phyloP scores from a whole-genome alignment of 2,329 filamentous ascomycete genomes.

The Alternaria solani region DNA sequence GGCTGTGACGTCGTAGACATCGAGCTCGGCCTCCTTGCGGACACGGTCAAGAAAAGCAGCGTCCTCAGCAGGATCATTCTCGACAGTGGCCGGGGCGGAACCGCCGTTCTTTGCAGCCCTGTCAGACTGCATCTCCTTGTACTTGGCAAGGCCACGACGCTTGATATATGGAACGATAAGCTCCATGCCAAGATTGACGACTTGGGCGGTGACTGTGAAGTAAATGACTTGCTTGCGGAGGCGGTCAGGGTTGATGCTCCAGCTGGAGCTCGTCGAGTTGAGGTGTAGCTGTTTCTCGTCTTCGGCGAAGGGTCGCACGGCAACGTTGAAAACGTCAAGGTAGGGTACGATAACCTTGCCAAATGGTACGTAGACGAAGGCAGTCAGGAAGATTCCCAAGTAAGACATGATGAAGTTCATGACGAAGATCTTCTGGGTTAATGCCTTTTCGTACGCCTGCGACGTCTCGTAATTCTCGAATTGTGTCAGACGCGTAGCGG shows the following conservation, averaged over 20 bases:
- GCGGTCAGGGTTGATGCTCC: conserved; percentile 82
- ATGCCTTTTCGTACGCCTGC: conserved; percentile 80
- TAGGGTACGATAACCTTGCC: conserved; percentile 84
- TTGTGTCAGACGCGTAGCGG: conserved; percentile 79
- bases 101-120: conserved; percentile 65
- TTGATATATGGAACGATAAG: conserved; percentile 86
- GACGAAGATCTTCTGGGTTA: conserved; percentile 93
- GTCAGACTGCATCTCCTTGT: conserved; percentile 74
- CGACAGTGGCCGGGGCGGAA: conserved; percentile 57
- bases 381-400: conserved; percentile 82
- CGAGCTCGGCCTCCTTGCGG: conserved; percentile 81
- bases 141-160: conserved; percentile 77
- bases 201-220: conserved; percentile 91
- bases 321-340: conserved; percentile 79
- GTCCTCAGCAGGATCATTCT: conserved; percentile 78
- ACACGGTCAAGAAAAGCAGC: conserved; percentile 80
- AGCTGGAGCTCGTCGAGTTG: conserved; percentile 62
- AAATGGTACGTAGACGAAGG: conserved; percentile 94
- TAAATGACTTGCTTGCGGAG: conserved; percentile 94
- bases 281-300: conserved; percentile 72
- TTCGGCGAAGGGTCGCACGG: conserved; percentile 77
- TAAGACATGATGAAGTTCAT: conserved; percentile 98
- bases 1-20: conserved; percentile 84
- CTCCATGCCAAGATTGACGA: conserved; percentile 87
- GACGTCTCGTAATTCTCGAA: conserved; percentile 93